Evolutionary conservation across 1,284 basidiomycete genomes (phyloP), one percentile per base, ranked within the genome.

Genomic region (Leccinum subspadiceum): DNA sequence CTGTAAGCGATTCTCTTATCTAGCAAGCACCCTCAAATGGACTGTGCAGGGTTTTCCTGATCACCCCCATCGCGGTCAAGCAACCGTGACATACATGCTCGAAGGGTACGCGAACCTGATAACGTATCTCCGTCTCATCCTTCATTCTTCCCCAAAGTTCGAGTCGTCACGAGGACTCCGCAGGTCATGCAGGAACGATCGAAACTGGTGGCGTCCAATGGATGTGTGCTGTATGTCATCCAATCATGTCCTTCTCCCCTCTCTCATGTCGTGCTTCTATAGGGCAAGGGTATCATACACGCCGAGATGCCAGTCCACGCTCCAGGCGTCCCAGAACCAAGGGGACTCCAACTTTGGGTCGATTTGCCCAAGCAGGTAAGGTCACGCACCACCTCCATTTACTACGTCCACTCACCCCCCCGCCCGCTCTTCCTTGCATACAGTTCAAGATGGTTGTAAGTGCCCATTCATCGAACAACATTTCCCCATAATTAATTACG

Each of bases 291-390:
- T 68, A 89, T 91, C 69, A 89, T 94, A 59, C 92, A 94, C 68
- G 88, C 90, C 4, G 93, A 93, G 76, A 97, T 98, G 92, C 96
- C 96, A 2, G 79, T 93, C 4, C 89, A 91, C 64, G 85, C 78
- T 5, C 76, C 80, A 22, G 86, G 85, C n/a, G 64, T 78, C 4
- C 87, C 90, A 2, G 77, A 92, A 72, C 82, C 94, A 68, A 70
- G 82, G 31, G 96, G 94, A 6, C 79, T 98, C 44, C 96, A 98
- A 70, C 84, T 98, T 26, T 98, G 96, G 96, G 79, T 98, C 51
- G 96, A 98, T 76, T 79, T 98, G 15, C 96, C 96, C 0, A 89
- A 89, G 67, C 72, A 90, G 73, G 84, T 84, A 65, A 29, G 53
- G 24, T 50, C 49, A 52, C 22, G 33, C 7, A 7, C 8, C 29